Conservation (phyloP, 2,329 filamentous ascomycete species). For the Lachnellula cervina region DNA sequence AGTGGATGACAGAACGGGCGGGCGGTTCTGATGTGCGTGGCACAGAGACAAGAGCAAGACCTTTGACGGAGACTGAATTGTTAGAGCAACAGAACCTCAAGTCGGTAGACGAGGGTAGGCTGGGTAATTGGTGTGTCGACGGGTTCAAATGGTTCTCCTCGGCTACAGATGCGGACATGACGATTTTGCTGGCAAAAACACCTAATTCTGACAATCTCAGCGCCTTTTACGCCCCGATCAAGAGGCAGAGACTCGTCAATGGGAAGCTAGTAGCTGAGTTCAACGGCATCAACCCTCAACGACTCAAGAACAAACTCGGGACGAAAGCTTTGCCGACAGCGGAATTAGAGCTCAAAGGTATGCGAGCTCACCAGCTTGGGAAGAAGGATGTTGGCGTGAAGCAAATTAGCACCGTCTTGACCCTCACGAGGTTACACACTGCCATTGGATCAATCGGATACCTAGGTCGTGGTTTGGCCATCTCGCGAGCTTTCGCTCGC, state of each 20-base stretch:
- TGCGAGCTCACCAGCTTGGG: constrained; percentile 63
- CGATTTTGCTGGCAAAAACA: constrained; percentile 59
- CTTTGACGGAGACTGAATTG: neutral
- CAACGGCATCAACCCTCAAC: constrained; percentile 64
- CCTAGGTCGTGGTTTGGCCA: constrained; percentile 50
- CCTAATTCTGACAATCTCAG: constrained; percentile 44
- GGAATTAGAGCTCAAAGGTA: constrained; percentile 60
- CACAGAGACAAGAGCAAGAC: constrained; percentile 58
- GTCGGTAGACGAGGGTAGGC: constrained; percentile 25
- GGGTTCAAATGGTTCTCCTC: constrained; percentile 72
- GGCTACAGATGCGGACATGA: constrained; percentile 61
- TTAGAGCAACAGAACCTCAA: neutral
- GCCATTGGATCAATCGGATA: constrained; percentile 48
- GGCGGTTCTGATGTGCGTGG: constrained; percentile 66
- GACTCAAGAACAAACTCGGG: constrained; percentile 69
- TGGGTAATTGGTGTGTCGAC: constrained; percentile 56
- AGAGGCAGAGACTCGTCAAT: constrained; percentile 28
- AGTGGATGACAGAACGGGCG: constrained; percentile 72
- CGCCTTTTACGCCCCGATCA: constrained; percentile 62
- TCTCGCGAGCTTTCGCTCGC: constrained; percentile 53
- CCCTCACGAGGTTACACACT: constrained; percentile 59
- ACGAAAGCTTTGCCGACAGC: constrained; percentile 67
- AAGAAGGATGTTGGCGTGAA: constrained; percentile 60
- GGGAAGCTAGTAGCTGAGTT: constrained; percentile 38
- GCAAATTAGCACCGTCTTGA: constrained; percentile 64